A percentile compares a stretch with the other conserved stretches of the same genome.
phyloP scores from a whole-genome alignment of 164 flowering plant genomes.

The Kingdonia uniflora region DNA sequence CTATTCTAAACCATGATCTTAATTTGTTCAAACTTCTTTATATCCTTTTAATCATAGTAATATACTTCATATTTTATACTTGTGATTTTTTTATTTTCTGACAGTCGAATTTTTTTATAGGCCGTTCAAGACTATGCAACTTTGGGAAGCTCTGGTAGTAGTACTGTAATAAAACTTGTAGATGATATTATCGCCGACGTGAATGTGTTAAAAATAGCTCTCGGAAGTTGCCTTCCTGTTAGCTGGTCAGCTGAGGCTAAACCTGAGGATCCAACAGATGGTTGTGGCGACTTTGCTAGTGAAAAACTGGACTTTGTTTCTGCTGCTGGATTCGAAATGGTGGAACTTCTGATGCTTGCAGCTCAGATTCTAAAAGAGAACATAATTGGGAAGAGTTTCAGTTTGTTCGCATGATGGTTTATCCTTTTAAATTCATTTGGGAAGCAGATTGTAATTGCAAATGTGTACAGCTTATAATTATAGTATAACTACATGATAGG shows the following conservation, averaged over 20 bases:
- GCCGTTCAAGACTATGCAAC: constrained; percentile 31
- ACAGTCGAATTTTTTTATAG: constrained; percentile 33
- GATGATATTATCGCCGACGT: constrained; percentile 31
- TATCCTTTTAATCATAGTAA: too few relatives aligned
- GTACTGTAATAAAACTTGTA: constrained; percentile 1
- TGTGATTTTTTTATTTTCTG: too few relatives aligned
- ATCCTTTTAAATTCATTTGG: too few relatives aligned
- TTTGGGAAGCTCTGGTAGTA: constrained; percentile 11
- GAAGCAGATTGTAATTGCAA: too few relatives aligned
- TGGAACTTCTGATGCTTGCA: constrained; percentile 72
- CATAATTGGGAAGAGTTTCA: constrained; percentile 1
- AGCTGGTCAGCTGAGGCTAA: constrained; percentile 76
- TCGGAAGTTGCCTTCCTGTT: constrained; percentile 77
- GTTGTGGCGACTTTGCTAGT: constrained; percentile 14
- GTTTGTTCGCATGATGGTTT: too few relatives aligned
- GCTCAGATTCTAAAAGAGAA: constrained; percentile 48
- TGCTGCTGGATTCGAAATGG: constrained; percentile 95
- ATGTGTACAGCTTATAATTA: too few relatives aligned
- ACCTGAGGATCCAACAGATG: constrained; percentile 11
- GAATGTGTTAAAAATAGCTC: constrained; percentile 69
- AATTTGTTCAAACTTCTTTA: too few relatives aligned
- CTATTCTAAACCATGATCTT: too few relatives aligned
- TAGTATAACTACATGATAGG: too few relatives aligned
- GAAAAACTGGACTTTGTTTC: constrained; percentile 61
- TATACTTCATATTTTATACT: too few relatives aligned